Base-by-base conservation (phyloP, 2,329 filamentous ascomycete species). In the Dryadomyces quercivorus region DNA sequence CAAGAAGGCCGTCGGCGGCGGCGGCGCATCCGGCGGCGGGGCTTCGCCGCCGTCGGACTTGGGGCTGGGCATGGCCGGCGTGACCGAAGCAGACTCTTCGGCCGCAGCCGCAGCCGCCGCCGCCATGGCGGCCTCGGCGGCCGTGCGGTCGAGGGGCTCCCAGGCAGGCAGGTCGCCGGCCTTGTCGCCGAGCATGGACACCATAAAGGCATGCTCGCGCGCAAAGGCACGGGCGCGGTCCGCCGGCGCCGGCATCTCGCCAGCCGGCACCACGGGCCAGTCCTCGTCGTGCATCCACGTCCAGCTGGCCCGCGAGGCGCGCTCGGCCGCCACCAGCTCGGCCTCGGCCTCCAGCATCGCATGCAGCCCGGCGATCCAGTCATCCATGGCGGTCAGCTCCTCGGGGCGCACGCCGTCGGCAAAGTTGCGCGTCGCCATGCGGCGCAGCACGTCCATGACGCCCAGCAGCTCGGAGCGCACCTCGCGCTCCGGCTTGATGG, bases 401-500 rank as follows among this genome's bases (percentile, higher is more conserved):
- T 88, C 85, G 34, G 83, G 77, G 54, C 81, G 84, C 64, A 95
- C 82, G 18, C 92, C 93, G 50, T 86, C 86, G 38, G 82, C 79
- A 66, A 97, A 98, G 66, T 86, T 88, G 52, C 93, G 82, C 44
- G 85, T 84, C 3, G 91, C 92, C 82, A 95, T 93, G 59, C 88
- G 84, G 69, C 95, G 95, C 53, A 98, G 73, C 2, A 94, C 84
- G 61, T 98, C 93, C 68, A 98, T 83, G 45, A 95, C 88, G 55
- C 82, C 80, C 44, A 95, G 80, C 9, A 97, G 73, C 62, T 97
- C 92, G 51, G 85, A 77, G 45, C 93, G 84, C 50, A 98, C 85
- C 60, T 86, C 79, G 59, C 85, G 88, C 67, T 98, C 93, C 0
- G 88, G 83, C 68, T 88, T 91, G 69, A 97, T 94, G 31, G 85